phyloP scores from a whole-genome alignment of 768 basidiomycete species.

The Flagelloscypha sp. region DNA sequence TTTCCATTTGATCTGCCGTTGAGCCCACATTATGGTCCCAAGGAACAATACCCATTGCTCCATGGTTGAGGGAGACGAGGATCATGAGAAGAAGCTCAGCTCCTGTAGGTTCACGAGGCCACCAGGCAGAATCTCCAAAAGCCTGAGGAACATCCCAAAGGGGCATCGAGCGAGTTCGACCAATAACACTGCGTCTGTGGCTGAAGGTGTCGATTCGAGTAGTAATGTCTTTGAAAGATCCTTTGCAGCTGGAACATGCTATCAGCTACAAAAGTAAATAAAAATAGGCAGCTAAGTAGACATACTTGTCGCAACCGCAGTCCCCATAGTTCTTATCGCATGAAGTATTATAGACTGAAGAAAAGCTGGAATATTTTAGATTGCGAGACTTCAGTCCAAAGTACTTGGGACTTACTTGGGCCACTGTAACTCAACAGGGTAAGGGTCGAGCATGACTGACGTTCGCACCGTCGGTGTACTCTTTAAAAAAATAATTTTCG shows the following conservation, averaged over 20 bases:
- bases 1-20: too few species aligned
- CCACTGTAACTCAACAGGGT: slow-evolving; percentile 41
- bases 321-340: slow-evolving; percentile 63
- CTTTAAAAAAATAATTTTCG: slow-evolving; percentile 54
- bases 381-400: too few species aligned
- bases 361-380: slow-evolving; percentile 61
- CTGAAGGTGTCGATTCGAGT: slow-evolving; percentile 59
- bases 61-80: slow-evolving; percentile 63
- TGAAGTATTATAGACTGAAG: slow-evolving; percentile 48
- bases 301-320: slow-evolving; percentile 70
- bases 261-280: too few species aligned
- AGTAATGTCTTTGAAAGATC: slow-evolving; percentile 63
- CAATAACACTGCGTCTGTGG: slow-evolving; percentile 49
- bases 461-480: slow-evolving; percentile 57
- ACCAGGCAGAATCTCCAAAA: slow-evolving; percentile 58
- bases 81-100: slow-evolving; percentile 61
- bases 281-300: too few species aligned
- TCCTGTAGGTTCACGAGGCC: slow-evolving; percentile 59
- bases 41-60: slow-evolving; percentile 48
- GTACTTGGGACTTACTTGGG: too few species aligned
- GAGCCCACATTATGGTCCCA: too few species aligned
- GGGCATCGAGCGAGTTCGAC: slow-evolving; percentile 60
- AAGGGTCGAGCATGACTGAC: slow-evolving; percentile 65
- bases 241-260: too few species aligned
- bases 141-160: slow-evolving; percentile 79